Percentiles rank a stretch among this genome's conserved stretches.
phyloP scores from a whole-genome alignment of 2,329 filamentous ascomycete species.

The Talaromyces marneffei region DNA sequence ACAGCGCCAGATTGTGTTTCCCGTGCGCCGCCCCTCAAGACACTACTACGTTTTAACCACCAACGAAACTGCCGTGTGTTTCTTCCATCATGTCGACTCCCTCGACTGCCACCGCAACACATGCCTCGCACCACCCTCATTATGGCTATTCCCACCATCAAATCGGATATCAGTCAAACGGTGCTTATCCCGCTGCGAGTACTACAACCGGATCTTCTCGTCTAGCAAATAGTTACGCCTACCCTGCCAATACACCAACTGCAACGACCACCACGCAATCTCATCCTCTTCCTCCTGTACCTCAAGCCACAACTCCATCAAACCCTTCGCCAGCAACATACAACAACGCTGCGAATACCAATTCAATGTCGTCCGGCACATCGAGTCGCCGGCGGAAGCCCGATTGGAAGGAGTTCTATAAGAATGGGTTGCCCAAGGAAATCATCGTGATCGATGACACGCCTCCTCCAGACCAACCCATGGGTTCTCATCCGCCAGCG shows the following conservation, averaged over 20 bases:
- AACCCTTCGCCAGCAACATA: constrained; percentile 24
- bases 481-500: constrained; percentile 22
- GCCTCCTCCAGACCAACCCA: constrained; percentile 44
- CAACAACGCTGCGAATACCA: constrained; percentile 21
- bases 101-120: constrained; percentile 67
- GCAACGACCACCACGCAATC: constrained; percentile 21
- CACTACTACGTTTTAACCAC: neutral
- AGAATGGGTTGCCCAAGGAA: constrained; percentile 76
- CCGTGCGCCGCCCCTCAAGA: constrained; percentile 1
- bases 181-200: constrained; percentile 40
- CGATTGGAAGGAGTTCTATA: constrained; percentile 76
- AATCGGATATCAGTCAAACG: constrained; percentile 48
- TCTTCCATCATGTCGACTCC: constrained; percentile 67
- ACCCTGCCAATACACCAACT: constrained; percentile 32
- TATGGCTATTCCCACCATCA: constrained; percentile 57
- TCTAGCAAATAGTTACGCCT: constrained; percentile 40
- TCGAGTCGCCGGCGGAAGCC: constrained; percentile 52
- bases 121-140: constrained; percentile 62
- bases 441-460: constrained; percentile 75
- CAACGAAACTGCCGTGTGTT: neutral
- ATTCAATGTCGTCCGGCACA: constrained; percentile 37
- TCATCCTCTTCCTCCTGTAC: constrained; percentile 28
- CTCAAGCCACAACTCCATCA: constrained; percentile 33
- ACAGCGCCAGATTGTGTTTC: neutral
- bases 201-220: constrained; percentile 36